Percentiles rank a stretch among this genome's conserved stretches.
Evolutionary conservation across 495 filamentous ascomycete species (phyloP).

Genomic region (Penicillium manginii): DNA sequence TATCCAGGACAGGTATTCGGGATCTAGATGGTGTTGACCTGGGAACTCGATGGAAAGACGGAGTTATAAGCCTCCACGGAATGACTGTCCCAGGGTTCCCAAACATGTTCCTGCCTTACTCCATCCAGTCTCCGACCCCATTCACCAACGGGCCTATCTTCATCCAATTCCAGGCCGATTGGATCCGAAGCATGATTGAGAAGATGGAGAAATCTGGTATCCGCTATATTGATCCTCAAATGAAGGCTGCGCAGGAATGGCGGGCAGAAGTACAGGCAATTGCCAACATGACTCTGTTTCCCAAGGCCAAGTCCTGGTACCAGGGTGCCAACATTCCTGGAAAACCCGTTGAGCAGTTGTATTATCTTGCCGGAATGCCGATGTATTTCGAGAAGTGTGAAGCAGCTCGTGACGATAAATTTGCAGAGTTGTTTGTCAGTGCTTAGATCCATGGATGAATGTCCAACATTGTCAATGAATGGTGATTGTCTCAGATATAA

Average conservation of each 20-base stretch:
- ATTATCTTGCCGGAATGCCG: constrained; percentile 33
- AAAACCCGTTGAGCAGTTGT: constrained; percentile 48
- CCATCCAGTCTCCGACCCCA: constrained; percentile 51
- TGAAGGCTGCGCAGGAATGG: constrained; percentile 52
- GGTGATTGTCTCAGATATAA: not conserved
- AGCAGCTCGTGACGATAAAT: constrained; percentile 5
- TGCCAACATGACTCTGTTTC: constrained; percentile 48
- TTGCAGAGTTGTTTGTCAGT: constrained; percentile 4
- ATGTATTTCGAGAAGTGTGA: constrained; percentile 19
- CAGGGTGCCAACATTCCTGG: constrained; percentile 50
- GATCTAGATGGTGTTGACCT: constrained; percentile 44
- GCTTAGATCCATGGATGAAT: not conserved
- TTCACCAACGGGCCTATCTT: constrained; percentile 55
- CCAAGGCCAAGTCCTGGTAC: constrained; percentile 38
- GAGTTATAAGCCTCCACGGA: constrained; percentile 46
- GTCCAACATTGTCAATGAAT: too few relatives aligned
- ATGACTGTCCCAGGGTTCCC: constrained; percentile 51
- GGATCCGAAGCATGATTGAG: constrained; percentile 49
- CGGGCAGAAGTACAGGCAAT: constrained; percentile 39
- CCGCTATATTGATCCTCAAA: constrained; percentile 42
- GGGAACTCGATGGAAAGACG: constrained; percentile 46
- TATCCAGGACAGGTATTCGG: constrained; percentile 50
- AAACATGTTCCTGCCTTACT: constrained; percentile 57
- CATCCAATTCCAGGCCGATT: constrained; percentile 52
- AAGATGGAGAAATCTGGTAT: constrained; percentile 47